phyloP scores from a whole-genome alignment of 1,139 yeast genomes.

The Yamadazyma pseudoaaseri region DNA sequence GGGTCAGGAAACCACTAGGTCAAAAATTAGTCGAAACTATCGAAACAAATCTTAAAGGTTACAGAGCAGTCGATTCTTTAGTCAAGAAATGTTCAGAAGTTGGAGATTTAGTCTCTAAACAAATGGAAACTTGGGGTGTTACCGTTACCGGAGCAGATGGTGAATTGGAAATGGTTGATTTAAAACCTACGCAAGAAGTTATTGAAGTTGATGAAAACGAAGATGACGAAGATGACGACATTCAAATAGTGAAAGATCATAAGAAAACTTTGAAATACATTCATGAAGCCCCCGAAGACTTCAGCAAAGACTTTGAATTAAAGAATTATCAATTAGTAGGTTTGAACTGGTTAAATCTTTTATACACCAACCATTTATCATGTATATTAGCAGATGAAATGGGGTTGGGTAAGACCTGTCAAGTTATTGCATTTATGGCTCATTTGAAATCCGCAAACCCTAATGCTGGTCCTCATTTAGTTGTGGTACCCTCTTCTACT shows the following conservation, averaged over 20 bases:
- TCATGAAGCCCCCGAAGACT: conserved; percentile 65
- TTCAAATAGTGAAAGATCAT: conserved; percentile 22
- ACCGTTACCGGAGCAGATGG: conserved; percentile 61
- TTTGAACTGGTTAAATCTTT: conserved; percentile 82
- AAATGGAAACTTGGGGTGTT: conserved; percentile 87
- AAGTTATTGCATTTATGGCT: conserved; percentile 90
- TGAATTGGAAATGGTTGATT: conserved; percentile 52
- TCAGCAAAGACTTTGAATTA: conserved; percentile 63
- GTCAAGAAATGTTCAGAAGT: conserved; percentile 80
- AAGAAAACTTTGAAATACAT: conserved; percentile 47
- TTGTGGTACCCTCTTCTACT: conserved; percentile 95
- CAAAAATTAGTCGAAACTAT: conserved; percentile 74
- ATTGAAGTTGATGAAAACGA: conserved; percentile 22
- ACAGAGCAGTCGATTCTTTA: conserved; percentile 89
- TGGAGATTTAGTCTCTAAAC: conserved; percentile 67
- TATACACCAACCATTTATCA: conserved; percentile 75
- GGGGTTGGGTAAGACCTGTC: conserved; percentile 97
- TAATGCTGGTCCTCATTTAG: conserved; percentile 90
- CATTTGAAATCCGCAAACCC: conserved; percentile 81
- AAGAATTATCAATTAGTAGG: conserved; percentile 96
- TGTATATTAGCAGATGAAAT: conserved; percentile 97
- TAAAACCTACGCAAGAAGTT: conserved; percentile 30
- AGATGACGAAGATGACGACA: conserved; percentile 36
- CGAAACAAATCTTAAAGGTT: conserved; percentile 72
- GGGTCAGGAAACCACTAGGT: conserved; percentile 61